These are phyloP conservation scores for Peribolospora kevripleyi DNA, from an alignment of 768 basidiomycete species.

Conservation along the genomic window DNA sequence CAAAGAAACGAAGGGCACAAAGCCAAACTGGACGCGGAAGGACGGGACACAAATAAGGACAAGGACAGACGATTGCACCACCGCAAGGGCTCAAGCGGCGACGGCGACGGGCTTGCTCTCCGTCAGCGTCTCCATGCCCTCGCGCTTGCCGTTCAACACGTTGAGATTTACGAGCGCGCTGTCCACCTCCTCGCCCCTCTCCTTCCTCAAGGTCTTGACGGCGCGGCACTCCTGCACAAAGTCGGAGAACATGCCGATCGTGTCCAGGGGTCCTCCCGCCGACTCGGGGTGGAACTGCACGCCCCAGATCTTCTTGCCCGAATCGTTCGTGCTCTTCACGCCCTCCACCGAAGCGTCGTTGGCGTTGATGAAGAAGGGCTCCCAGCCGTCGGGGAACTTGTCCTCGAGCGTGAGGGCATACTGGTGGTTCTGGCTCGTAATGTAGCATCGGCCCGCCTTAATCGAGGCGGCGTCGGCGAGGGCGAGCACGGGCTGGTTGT, in stretches of 20 bases:
- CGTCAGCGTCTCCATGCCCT: not conserved
- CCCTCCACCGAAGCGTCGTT: slow-evolving; percentile 88
- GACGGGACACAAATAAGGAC: no score
- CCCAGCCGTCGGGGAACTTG: slow-evolving; percentile 90
- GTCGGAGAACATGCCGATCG: slow-evolving; percentile 96
- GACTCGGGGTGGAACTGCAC: slow-evolving; percentile 95
- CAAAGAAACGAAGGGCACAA: no score
- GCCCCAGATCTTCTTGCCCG: slow-evolving; percentile 83
- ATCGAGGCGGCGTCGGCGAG: slow-evolving; percentile 81
- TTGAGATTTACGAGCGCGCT: not conserved
- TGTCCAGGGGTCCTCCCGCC: slow-evolving; percentile 86
- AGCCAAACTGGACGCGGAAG: no score
- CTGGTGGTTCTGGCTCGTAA: slow-evolving; percentile 67
- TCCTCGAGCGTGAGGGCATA: slow-evolving; percentile 87
- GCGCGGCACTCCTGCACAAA: slow-evolving; percentile 29
- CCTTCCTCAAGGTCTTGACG: not conserved
- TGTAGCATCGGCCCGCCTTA: slow-evolving; percentile 86
- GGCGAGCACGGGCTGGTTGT: slow-evolving; percentile 94
- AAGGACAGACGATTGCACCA: no score
- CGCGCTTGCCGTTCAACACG: not conserved
- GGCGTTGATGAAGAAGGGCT: slow-evolving; percentile 98
- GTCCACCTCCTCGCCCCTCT: not conserved
- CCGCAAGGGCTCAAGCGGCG: not conserved
- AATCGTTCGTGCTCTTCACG: slow-evolving; percentile 75
- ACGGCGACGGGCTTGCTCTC: not conserved